Percentiles rank a stretch among this genome's conserved stretches.
Conservation (phyloP, 2,329 filamentous ascomycete species). For the Penicillium palitans region DNA sequence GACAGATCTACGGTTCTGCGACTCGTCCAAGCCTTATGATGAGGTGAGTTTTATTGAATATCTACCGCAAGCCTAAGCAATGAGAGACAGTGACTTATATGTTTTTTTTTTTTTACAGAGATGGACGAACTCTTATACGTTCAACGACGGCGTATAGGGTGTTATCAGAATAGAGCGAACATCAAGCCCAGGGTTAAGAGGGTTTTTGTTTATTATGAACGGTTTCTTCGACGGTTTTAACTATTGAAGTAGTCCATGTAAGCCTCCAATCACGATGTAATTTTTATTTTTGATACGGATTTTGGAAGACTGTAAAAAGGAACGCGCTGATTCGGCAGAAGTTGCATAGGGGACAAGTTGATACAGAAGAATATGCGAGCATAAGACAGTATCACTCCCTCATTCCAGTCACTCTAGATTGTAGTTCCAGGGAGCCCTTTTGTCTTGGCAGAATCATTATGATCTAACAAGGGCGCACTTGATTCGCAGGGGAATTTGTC, state of each 20-base stretch:
- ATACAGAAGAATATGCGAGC: neutral
- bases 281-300: neutral
- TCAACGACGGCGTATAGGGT: conserved; percentile 35
- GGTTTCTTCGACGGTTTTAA: neutral
- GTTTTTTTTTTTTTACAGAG: conserved; percentile 20
- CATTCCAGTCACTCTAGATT: conserved; percentile 14
- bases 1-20: conserved; percentile 58
- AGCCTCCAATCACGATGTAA: neutral
- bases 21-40: conserved; percentile 54
- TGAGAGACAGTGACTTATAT: neutral
- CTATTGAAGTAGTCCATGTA: neutral
- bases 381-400: conserved; percentile 2
- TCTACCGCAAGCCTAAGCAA: neutral
- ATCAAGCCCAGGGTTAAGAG: neutral
- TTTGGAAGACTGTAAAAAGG: neutral
- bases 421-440: neutral
- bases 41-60: conserved; percentile 29
- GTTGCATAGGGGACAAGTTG: neutral
- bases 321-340: neutral
- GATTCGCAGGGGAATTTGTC: neutral
- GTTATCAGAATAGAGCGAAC: neutral
- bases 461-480: conserved; percentile 4
- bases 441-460: conserved; percentile 15
- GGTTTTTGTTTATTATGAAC: no score
- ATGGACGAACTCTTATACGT: conserved; percentile 45